Base-by-base conservation (phyloP, 805 yeast species). In the Teunomyces cretensis region DNA sequence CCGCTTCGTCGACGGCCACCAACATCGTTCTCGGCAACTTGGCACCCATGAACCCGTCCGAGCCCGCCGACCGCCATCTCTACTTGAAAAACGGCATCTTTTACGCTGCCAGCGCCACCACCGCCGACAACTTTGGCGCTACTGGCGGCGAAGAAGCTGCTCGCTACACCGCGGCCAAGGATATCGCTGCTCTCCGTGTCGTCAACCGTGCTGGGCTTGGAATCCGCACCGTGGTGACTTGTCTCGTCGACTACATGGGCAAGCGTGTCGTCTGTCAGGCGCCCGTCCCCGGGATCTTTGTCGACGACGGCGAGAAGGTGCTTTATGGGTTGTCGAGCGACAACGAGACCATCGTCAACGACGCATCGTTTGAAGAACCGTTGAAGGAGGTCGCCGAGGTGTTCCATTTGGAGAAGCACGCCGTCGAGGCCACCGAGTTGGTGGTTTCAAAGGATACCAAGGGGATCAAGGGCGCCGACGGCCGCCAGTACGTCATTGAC, bases 241-340 rank as follows among this genome's bases (percentile, higher is more conserved):
- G 91, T n/a, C 76, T 90, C 47, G 88, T 92, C 45, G 98, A 92
- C 65, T 92, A 80, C 68, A 82, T 87, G 59, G 99, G 98, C 49
- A 84, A 81, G 57, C 80, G 98, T 64, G 74, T 92, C 30, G 77
- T 92, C 31, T 88, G 96, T 63, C 98, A 92, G 70, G 88, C 96
- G 11, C 96, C 97, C 9, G 96, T 92, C 36, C 99, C 99, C 12
- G 98, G 98, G 48, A 80, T 86, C 45, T 84, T 86, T 64, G 71
- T 65, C 33, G 76, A 67, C 31, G 68, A 71, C 24, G 76, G 69
- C 40, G 63, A 61, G 13, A 80, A 78, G 57, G 86, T 89, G 41
- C 75, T 74, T 8, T 88, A 91, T 59, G 98, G 98, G 44, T 76
- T 74, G 41, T 80, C 84, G 37, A 89, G 86, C 47, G 86, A 78